Base-by-base conservation (phyloP, 2,329 filamentous ascomycete genomes). In the Ascocoryne sarcoides region DNA sequence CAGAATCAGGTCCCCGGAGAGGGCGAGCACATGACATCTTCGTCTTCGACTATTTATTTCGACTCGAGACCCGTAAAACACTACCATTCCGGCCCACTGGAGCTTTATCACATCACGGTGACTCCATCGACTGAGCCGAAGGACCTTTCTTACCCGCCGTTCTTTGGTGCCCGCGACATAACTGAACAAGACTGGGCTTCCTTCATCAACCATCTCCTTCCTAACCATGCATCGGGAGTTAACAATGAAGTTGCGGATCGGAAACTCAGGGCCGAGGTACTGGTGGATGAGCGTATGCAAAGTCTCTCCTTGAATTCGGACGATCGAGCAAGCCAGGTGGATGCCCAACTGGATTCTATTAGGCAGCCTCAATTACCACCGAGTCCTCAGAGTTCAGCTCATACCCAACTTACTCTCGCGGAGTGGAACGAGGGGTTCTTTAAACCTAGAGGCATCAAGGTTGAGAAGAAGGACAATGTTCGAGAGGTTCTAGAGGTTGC, bases 341-440 rank as follows among this genome's bases (percentile, higher is more conserved):
- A 66, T 48, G 65, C 65, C 2, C 69, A 69, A 47, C 56, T 69
- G 20, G 60, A 62, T 20, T 58, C 47, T 54, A 65, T 52, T 26
- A 44, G 47, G 31, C 40, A 43, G 19, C 20, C 40, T 9, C 35
- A 29, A 5, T 23, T 18, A 14, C 26, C 32, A 14, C 21, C 17
- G 2, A 31, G 32, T 30, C 10, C 16, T 9, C 48, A 56, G 2
- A 50, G 45, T 3, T 55, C 59, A 20, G 41, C 49, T 4, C 48
- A 62, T 17, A 48, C 64, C 4, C 63, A 69, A 14, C 57, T 58
- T 1, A 69, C 67, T 0, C 60, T 73, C 1, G 53, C 61, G 33
- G 69, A 76, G 49, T 79, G 75, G 74, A 78, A 79, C 47, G 62
- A 65, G 3, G 65, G 67, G 3, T 77, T 78, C 56, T 79, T 78